These are phyloP conservation scores for Fonsecaea multimorphosa DNA, from an alignment of 2,329 filamentous ascomycete genomes.

Conservation along the genomic window DNA sequence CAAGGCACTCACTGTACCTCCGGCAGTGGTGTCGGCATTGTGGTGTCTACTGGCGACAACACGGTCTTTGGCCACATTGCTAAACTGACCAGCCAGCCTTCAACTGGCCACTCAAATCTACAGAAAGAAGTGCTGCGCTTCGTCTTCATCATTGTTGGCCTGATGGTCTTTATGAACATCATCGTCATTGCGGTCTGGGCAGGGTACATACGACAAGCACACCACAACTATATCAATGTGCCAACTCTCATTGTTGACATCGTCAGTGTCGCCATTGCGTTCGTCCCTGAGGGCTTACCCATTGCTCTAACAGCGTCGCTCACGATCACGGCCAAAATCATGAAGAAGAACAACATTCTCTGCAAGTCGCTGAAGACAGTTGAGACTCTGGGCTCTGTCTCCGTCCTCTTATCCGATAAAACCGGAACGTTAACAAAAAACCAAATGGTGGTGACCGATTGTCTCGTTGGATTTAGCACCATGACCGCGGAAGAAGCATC, in stretches of 20 bases:
- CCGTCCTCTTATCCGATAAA: constrained; percentile 78
- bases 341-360: constrained; percentile 76
- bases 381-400: constrained; percentile 75
- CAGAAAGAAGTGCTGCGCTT: constrained; percentile 77
- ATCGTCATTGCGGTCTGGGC: constrained; percentile 72
- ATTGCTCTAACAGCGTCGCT: constrained; percentile 73
- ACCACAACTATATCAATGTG: constrained; percentile 75
- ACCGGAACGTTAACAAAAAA: constrained; percentile 68
- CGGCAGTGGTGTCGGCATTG: constrained; percentile 69
- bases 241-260: constrained; percentile 74
- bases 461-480: constrained; percentile 62
- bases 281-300: constrained; percentile 76
- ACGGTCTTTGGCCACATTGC: constrained; percentile 80
- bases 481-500: constrained; percentile 61
- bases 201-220: constrained; percentile 68
- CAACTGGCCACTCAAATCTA: constrained; percentile 70
- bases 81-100: constrained; percentile 72
- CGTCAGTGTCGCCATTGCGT: constrained; percentile 74
- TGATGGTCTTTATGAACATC: constrained; percentile 60
- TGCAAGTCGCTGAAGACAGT: constrained; percentile 82
- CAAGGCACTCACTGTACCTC: constrained; percentile 80
- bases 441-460: constrained; percentile 75
- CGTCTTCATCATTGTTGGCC: constrained; percentile 69
- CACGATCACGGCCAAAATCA: constrained; percentile 77
- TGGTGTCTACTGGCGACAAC: constrained; percentile 71